Base-by-base conservation (phyloP, 257 asterid species). In the Primulina eburnea region DNA sequence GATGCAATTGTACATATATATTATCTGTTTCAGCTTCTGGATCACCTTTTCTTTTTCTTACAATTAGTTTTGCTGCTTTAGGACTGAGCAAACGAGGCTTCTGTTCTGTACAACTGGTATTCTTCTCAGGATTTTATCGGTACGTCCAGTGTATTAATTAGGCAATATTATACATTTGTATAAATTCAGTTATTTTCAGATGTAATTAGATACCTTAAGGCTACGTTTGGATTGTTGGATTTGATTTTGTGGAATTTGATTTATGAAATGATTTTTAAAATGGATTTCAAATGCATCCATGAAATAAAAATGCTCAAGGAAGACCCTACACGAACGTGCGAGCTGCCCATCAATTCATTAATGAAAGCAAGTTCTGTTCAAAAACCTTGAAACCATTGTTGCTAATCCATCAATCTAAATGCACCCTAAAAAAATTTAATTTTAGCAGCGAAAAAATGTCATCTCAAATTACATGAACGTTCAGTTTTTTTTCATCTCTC, bases 51-150 rank as follows among this genome's bases (percentile, higher is more conserved):
- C 52, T n/a, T 56, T 33, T 63, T 76, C 78, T 75, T 63, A 55
- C 71, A 28, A 59, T 50, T 71, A 75, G 71, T 76, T 73, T 78
- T 59, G 53, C 64, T 82, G 37, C 71, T 80, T 50, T 69, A 93
- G 99, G 95, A 93, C 81, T 77, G 95, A 86, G 76, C 82, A 85
- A 77, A 93, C 99, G 32, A 93, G 83, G 88, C 97, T 93, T 81
- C 95, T 93, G 18, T 93, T 93, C 74, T 93, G 99, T 84, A 93
- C 99, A 11, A 93, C 97, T 57, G 99, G 99, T 75, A 89, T 93
- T 81, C 99, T 93, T 82, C 83, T 90, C 83, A 86, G 99, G 86
- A 93, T 89, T 96, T 82, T 93, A 64, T 83, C 87, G 84, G 99
- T 93, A 86, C 61, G 95, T 75, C 29, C 58, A 68, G 67, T 63